Evolutionary conservation across 1,139 yeast genomes (phyloP), one percentile per base, ranked within the genome.

Genomic region (Suhomyces chickasaworum): DNA sequence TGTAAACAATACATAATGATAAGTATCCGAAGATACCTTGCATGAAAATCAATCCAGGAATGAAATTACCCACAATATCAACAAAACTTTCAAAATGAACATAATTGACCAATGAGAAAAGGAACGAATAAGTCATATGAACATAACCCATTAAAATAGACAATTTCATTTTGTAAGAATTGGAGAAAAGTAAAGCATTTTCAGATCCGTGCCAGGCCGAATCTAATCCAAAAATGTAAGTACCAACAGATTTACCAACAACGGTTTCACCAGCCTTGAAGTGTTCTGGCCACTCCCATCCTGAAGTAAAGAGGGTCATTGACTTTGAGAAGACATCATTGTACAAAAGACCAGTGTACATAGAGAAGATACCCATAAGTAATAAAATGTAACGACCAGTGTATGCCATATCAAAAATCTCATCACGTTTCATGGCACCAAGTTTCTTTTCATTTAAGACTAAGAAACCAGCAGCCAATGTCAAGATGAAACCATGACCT

Each of bases 131-230:
- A 1, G 87, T 66, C 95, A 86, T 86, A 64, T 86, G 95, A 42
- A 76, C 65, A 64, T 82, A 86, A 20, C 95, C 95, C 88, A 86
- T 83, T 57, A 86, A 74, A 49, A 86, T 83, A 2, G 93, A 86
- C 51, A 86, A 71, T 59, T 86, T 86, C 95, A 86, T 86, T 68
- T 86, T 86, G 66, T 84, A 86, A 0, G 93, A 86, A 65, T 86
- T 86, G 25, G 89, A 75, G 64, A 86, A 86, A 49, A 86, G 69
- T 53, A 86, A 73, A 7, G 83, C 82, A 64, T 86, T 86, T 57
- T 86, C 95, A 37, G 93, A 73, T 17, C 93, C 91, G 63, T 86
- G 95, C 95, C 95, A 86, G 1, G 82, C 84, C 44, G 83, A 81
- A 64, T 86, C 95, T 49, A 86, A 68, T 44, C 95, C 95, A 57